phyloP scores from a whole-genome alignment of 305 asterid genomes.

The Fraxinus platypoda region DNA sequence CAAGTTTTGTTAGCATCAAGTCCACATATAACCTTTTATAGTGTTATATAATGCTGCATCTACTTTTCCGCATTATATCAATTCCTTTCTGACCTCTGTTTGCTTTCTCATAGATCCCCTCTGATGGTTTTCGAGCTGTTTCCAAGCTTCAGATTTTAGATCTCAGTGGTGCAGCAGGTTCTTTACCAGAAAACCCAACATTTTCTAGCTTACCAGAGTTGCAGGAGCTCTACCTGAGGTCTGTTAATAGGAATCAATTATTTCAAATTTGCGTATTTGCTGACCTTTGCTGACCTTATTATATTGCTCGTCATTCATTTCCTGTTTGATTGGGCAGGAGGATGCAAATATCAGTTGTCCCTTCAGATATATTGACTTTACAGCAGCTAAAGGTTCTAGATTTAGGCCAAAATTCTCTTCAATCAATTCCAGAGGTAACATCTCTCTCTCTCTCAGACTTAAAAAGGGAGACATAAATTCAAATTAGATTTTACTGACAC shows the following conservation, averaged over 20 bases:
- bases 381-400: conserved; percentile 70
- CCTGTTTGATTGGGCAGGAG: conserved; percentile 55
- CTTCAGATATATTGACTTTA: conserved; percentile 54
- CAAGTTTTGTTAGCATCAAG: conserved; percentile 12
- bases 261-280: conserved; percentile 10
- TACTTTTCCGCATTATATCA: conserved; percentile 9
- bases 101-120: conserved; percentile 56
- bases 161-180: conserved; percentile 72
- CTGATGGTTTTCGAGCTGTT: conserved; percentile 67
- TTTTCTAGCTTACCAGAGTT: conserved; percentile 70
- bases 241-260: conserved; percentile 22
- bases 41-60: conserved; percentile 3
- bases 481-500: neutral
- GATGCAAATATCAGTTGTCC: conserved; percentile 69
- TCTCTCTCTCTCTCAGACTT: conserved; percentile 14
- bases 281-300: conserved; percentile 18
- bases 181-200: conserved; percentile 69
- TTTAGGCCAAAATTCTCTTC: conserved; percentile 81
- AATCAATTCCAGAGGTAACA: conserved; percentile 69
- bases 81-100: conserved; percentile 16
- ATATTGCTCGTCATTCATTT: conserved; percentile 25
- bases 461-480: neutral
- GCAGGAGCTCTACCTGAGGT: conserved; percentile 95
- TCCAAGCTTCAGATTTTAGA: conserved; percentile 87
- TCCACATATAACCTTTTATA: neutral